These are phyloP conservation scores for Arabidopsis thaliana DNA, from an alignment of 345 rosid species.

Conservation along the genomic window DNA sequence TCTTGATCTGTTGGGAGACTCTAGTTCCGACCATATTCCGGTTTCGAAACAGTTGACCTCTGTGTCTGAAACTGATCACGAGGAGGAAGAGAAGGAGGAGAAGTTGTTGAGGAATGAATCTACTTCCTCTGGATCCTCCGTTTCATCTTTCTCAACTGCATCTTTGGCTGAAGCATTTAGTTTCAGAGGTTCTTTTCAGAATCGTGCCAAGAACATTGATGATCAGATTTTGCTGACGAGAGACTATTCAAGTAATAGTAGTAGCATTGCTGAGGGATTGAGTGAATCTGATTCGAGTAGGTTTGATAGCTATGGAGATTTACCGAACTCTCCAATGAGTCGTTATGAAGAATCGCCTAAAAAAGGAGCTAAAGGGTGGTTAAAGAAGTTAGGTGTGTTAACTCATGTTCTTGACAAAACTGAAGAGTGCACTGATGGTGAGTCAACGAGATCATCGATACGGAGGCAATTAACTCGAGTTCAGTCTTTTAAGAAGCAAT, in stretches of 20 bases:
- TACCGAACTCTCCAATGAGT: conserved; percentile 42
- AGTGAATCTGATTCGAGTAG: conserved; percentile 50
- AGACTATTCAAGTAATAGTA: conserved; percentile 43
- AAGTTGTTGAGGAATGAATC: conserved; percentile 45
- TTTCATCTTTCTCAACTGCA: conserved; percentile 41
- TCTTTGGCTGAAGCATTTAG: conserved; percentile 41
- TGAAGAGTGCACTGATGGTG: conserved; percentile 42
- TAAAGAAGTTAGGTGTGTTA: conserved; percentile 55
- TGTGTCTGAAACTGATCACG: conserved; percentile 36
- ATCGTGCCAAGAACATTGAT: conserved; percentile 47
- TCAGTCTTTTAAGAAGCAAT: conserved; percentile 56
- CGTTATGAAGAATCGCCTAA: conserved; percentile 35
- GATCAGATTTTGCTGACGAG: conserved; percentile 48
- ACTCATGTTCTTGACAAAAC: conserved; percentile 47
- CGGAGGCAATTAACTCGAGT: conserved; percentile 53
- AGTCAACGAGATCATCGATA: conserved; percentile 39
- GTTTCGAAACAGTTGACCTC: conserved; percentile 24
- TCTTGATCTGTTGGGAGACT: conserved; percentile 15
- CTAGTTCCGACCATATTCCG: conserved; percentile 4
- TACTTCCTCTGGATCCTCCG: conserved; percentile 39
- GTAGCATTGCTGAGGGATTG: conserved; percentile 43
- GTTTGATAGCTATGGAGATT: conserved; percentile 59
- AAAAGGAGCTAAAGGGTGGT: conserved; percentile 54
- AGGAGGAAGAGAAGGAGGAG: conserved; percentile 13
- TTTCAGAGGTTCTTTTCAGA: conserved; percentile 45